Conservation (phyloP, 2,329 filamentous ascomycete species). For the Ophiostoma novo-ulmi region DNA sequence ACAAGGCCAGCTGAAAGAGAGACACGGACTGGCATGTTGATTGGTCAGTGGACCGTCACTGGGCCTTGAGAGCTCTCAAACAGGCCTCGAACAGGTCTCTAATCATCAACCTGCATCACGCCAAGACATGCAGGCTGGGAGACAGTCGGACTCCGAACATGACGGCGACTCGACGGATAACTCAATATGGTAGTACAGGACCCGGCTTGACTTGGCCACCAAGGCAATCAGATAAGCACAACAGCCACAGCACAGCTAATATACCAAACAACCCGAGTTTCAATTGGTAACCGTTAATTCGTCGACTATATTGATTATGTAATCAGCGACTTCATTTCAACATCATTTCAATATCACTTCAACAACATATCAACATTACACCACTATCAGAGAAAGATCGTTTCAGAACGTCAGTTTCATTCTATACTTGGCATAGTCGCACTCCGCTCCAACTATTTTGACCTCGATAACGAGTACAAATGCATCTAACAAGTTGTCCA, state of each 20-base stretch:
- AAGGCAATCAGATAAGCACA: not conserved
- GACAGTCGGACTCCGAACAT: too few species aligned
- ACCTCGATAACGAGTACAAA: too few species aligned
- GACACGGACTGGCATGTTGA: not conserved
- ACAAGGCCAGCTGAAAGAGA: conserved; percentile 12
- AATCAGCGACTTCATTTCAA: not conserved
- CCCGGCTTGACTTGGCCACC: too few species aligned
- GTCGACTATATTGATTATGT: not conserved
- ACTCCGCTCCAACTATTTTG: too few species aligned
- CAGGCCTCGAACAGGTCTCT: too few species aligned
- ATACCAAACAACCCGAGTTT: not conserved
- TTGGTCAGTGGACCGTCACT: not conserved
- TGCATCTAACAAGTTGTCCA: not conserved
- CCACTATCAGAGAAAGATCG: not conserved
- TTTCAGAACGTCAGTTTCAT: too few species aligned
- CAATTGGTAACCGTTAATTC: not conserved
- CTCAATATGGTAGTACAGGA: not conserved
- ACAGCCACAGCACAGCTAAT: not conserved
- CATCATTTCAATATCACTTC: not conserved
- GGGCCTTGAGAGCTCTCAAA: not conserved
- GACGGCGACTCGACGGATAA: too few species aligned
- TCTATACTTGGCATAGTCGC: too few species aligned
- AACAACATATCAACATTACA: not conserved
- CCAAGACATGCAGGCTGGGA: too few species aligned
- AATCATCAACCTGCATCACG: too few species aligned